Evolutionary conservation across 805 yeast species (phyloP).

Genomic region (Metschnikowia hibisci): DNA sequence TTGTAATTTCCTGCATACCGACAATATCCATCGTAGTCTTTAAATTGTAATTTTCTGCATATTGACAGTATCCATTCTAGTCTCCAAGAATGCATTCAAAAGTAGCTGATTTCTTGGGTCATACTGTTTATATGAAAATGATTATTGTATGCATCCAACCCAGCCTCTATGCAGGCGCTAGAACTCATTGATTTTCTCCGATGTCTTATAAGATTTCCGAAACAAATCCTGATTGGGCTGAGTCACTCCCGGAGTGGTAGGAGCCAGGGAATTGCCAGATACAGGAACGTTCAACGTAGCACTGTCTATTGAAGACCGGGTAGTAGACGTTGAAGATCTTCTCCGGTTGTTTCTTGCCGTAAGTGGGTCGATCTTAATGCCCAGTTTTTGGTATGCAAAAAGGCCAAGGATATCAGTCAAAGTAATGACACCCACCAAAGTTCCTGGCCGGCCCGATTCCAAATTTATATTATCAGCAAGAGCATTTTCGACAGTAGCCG

Average conservation of each 20-base stretch:
- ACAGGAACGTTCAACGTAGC: constrained; percentile 5
- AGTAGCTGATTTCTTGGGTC: too few species aligned
- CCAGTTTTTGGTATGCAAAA: constrained; percentile 66
- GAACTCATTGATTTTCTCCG: constrained; percentile 6
- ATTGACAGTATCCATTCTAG: too few species aligned
- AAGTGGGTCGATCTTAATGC: constrained; percentile 75
- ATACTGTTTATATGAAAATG: too few species aligned
- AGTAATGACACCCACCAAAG: constrained; percentile 85
- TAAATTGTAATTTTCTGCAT: too few species aligned
- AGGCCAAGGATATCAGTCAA: constrained; percentile 84
- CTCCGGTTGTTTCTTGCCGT: constrained; percentile 87
- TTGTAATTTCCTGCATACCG: too few species aligned
- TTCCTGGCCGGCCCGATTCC: constrained; percentile 60
- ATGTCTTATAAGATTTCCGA: constrained; percentile 16
- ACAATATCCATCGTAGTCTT: too few species aligned
- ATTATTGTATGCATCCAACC: too few species aligned
- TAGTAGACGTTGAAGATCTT: constrained; percentile 44
- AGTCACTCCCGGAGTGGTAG: constrained; percentile 12
- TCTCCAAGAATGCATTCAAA: too few species aligned
- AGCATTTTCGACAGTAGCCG: constrained; percentile 14
- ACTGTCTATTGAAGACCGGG: constrained; percentile 18
- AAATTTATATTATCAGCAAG: constrained; percentile 12
- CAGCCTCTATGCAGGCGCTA: background rate
- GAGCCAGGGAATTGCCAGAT: constrained; percentile 4
- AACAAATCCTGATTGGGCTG: constrained; percentile 19